Base-by-base conservation (phyloP, 2,329 filamentous ascomycete genomes). In the Mollisiaceae sp. region DNA sequence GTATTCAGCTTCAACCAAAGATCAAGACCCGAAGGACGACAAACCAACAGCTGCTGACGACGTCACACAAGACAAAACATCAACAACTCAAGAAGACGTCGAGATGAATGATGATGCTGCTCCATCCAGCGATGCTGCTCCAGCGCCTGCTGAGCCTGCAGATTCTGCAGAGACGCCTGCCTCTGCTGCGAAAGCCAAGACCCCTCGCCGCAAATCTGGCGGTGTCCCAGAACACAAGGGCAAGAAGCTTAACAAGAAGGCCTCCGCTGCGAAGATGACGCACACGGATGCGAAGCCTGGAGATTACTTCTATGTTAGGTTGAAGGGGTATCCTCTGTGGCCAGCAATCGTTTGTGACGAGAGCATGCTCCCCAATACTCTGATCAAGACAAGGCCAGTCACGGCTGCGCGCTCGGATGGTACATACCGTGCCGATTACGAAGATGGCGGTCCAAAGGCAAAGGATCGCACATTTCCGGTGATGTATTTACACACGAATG, bases 251-350 rank as follows among this genome's bases (percentile, higher is more conserved):
- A 95, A 88, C 82, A 92, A 90, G 82, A 97, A 95, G 83, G 91
- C 89, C 76, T 94, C 91, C 57, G 89, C 89, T 80, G 84, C 85
- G 68, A 89, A 89, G 75, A 83, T 91, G 69, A 54, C 22, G 14
- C 86, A 93, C 72, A 84, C 92, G 61, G 87, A 97, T 76, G 94
- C 92, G 69, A 85, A 97, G 81, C 92, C 95, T 4, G 95, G 96
- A 72, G 91, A 98, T 74, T 91, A 94, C 79, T 98, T 91, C 80
- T 89, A 97, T 76, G 93, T 96, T 70, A 92, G 94, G 78, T 89
- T 99, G 79, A 97, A 96, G 83, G 95, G 94, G 66, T 97, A 92
- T 79, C 92, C 95, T 38, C 90, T 92, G 45, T 99, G 95, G 95
- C 95, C 95, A 18, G 90, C 93, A 62, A 91, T 99, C 76, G 88